Percentiles rank a stretch among this genome's conserved stretches.
Conservation (phyloP, 2,329 filamentous ascomycete species). For the Ophiobolus disseminans region DNA sequence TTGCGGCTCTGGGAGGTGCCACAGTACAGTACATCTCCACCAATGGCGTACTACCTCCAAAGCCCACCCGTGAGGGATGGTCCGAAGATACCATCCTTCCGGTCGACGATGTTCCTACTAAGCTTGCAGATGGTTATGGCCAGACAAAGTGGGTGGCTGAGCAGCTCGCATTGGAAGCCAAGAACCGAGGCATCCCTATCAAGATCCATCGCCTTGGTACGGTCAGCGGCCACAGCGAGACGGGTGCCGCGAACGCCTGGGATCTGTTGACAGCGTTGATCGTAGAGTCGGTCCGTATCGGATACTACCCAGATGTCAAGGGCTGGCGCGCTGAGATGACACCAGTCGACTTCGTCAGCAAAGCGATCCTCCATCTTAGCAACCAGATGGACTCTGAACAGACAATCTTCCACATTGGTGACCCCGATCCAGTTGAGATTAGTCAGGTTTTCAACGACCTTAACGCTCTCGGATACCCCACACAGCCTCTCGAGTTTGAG, state of each 20-base stretch:
- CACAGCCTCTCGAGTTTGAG: constrained; percentile 70
- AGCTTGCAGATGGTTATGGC: constrained; percentile 75
- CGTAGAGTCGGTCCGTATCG: constrained; percentile 77
- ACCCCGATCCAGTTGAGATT: constrained; percentile 73
- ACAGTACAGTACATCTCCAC: constrained; percentile 82
- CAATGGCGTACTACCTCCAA: constrained; percentile 78
- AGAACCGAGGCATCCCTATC: constrained; percentile 71
- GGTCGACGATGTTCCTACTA: constrained; percentile 71
- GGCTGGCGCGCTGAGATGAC: constrained; percentile 86
- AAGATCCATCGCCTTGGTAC: constrained; percentile 77
- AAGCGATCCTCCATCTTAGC: constrained; percentile 73
- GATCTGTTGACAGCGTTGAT: constrained; percentile 79
- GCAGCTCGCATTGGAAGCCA: constrained; percentile 74
- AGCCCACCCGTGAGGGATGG: constrained; percentile 68
- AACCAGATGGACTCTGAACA: constrained; percentile 69
- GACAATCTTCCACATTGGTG: constrained; percentile 75
- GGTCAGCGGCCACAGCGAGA: constrained; percentile 77
- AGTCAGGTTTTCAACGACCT: constrained; percentile 70
- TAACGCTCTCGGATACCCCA: constrained; percentile 72
- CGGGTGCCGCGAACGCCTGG: constrained; percentile 78
- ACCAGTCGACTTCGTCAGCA: constrained; percentile 80
- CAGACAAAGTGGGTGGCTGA: constrained; percentile 86
- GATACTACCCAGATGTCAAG: constrained; percentile 72
- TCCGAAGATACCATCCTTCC: constrained; percentile 71
- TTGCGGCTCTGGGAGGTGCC: constrained; percentile 71